Evolutionary conservation across 306 rosid species (phyloP).

Genomic region (Styphnolobium japonicum): DNA sequence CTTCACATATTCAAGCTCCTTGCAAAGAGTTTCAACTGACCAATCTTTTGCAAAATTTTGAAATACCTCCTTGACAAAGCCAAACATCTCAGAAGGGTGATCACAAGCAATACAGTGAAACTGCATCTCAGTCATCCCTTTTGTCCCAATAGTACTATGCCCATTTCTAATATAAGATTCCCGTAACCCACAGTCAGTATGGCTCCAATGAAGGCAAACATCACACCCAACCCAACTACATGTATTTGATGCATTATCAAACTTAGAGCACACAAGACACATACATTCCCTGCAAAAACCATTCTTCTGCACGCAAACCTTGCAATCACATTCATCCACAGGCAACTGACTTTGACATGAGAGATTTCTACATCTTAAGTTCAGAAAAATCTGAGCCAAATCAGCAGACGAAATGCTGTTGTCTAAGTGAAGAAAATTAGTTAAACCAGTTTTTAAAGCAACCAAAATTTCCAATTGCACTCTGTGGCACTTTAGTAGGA

Average conservation of each 20-base stretch:
- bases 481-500: constrained; percentile 64
- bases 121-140: constrained; percentile 89
- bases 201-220: constrained; percentile 99
- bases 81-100: constrained; percentile 99
- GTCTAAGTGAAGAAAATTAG: constrained; percentile 60
- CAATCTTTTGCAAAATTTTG: constrained; percentile 84
- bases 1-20: constrained; percentile 88
- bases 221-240: constrained; percentile 99
- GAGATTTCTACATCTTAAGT: constrained; percentile 73
- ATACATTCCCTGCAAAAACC: constrained; percentile 97
- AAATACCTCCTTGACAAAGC: constrained; percentile 97
- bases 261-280: constrained; percentile 94
- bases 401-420: constrained; percentile 52
- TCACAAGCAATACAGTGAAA: constrained; percentile 96
- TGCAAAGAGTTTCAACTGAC: constrained; percentile 73
- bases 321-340: constrained; percentile 98
- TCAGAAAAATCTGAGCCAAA: constrained; percentile 81
- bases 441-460: constrained; percentile 72
- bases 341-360: constrained; percentile 72
- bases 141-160: constrained; percentile 58
- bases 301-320: constrained; percentile 73
- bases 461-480: constrained; percentile 86
- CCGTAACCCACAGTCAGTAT: constrained; percentile 81
- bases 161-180: constrained; percentile 92
- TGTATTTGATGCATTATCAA: constrained; percentile 89